A percentile compares a stretch with the other conserved stretches of the same genome.
phyloP scores from a whole-genome alignment of 768 basidiomycete species.

The Boletus sp. region DNA sequence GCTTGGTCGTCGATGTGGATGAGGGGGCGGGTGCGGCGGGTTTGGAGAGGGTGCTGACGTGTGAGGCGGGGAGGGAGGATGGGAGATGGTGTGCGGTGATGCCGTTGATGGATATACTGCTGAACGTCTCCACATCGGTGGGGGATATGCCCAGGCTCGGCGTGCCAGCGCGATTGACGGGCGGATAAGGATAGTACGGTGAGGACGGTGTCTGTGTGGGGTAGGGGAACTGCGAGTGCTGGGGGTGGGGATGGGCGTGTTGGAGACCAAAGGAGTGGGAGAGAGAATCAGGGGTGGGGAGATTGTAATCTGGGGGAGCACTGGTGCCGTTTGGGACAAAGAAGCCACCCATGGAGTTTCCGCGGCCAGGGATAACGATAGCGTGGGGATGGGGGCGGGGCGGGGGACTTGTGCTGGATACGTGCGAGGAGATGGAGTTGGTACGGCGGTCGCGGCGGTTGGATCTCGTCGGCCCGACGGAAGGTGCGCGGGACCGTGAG shows the following conservation, averaged over 20 bases:
- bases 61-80: conserved; percentile 15
- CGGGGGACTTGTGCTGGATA: conserved; percentile 51
- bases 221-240: conserved; percentile 22
- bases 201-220: conserved; percentile 31
- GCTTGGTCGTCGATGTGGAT: conserved; percentile 8
- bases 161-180: conserved; percentile 11
- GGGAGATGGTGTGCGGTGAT: conserved; percentile 23
- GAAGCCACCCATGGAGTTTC: conserved; percentile 31
- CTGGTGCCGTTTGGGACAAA: conserved; percentile 29
- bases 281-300: conserved; percentile 42
- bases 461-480: conserved; percentile 54
- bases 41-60: conserved; percentile 16
- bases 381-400: conserved; percentile 55
- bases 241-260: conserved; percentile 30
- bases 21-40: not conserved
- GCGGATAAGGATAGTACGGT: conserved; percentile 27
- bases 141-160: conserved; percentile 28
- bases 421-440: conserved; percentile 56
- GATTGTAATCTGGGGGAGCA: conserved; percentile 38
- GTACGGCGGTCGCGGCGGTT: conserved; percentile 51
- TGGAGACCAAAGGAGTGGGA: conserved; percentile 33
- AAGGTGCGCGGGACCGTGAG: conserved; percentile 38
- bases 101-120: conserved; percentile 15
- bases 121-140: conserved; percentile 26
- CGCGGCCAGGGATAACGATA: conserved; percentile 62